These are phyloP conservation scores for Secale cereale DNA, from an alignment of 176 grass and related monocot species.

Conservation along the genomic window DNA sequence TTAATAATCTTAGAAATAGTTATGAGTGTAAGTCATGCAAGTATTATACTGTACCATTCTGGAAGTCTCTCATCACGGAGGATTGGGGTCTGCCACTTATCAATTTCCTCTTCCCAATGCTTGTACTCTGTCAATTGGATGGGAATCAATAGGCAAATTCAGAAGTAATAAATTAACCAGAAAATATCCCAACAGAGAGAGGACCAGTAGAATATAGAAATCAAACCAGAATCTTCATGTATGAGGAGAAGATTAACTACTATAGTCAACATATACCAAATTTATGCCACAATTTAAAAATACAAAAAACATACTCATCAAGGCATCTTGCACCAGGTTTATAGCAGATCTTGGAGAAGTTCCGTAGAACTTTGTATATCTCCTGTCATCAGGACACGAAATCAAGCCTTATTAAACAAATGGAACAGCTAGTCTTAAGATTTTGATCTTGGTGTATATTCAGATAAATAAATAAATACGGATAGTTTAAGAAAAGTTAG, in stretches of 20 bases:
- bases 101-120: constrained; percentile 92
- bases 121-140: constrained; percentile 62
- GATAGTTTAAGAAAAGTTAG: constrained; percentile 12
- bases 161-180: constrained; percentile 16
- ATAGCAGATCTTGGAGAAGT: constrained; percentile 83
- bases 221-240: constrained; percentile 20
- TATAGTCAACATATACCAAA: constrained; percentile 14
- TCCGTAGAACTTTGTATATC: constrained; percentile 98
- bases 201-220: constrained; percentile 17
- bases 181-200: constrained; percentile 20
- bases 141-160: constrained; percentile 17
- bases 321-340: constrained; percentile 86
- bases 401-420: constrained; percentile 13
- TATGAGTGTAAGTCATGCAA: constrained; percentile 6
- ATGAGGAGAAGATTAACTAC: constrained; percentile 17
- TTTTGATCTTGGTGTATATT: constrained; percentile 3
- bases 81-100: constrained; percentile 85
- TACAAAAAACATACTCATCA: constrained; percentile 74
- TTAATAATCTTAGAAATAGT: constrained; percentile 4
- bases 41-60: constrained; percentile 60
- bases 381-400: constrained; percentile 57
- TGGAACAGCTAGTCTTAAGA: neutral
- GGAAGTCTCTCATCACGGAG: constrained; percentile 76
- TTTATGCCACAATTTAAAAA: neutral
- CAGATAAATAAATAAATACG: neutral